Evolutionary conservation across 805 yeast genomes (phyloP).

Genomic region (Kazachstania kunashirensis): DNA sequence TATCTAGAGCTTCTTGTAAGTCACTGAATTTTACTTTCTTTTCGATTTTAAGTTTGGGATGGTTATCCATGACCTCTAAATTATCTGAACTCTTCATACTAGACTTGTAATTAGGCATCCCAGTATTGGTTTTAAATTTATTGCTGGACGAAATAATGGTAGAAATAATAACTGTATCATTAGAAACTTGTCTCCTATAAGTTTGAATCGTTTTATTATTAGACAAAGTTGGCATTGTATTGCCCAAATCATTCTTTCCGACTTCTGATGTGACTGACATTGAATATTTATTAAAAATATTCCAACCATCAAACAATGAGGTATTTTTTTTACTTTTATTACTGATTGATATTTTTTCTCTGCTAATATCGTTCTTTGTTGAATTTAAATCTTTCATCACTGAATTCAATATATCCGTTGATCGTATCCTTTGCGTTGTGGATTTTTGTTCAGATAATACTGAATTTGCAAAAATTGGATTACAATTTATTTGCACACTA

Average conservation of each 20-base stretch:
- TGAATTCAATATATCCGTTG: constrained; percentile 10
- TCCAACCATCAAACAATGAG: constrained; percentile 17
- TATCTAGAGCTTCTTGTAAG: constrained; percentile 24
- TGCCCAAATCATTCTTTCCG: background rate
- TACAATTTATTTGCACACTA: constrained; percentile 2
- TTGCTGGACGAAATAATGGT: constrained; percentile 3
- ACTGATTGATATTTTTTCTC: background rate
- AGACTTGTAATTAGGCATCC: too few relatives aligned
- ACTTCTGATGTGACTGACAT: constrained; percentile 5
- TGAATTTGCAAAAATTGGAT: constrained; percentile 3
- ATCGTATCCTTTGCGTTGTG: constrained; percentile 2
- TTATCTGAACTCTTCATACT: too few relatives aligned
- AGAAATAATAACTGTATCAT: constrained; percentile 4
- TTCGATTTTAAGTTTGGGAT: constrained; percentile 13
- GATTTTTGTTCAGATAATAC: background rate
- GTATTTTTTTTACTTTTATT: background rate
- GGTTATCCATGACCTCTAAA: background rate
- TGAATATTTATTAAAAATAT: constrained; percentile 9
- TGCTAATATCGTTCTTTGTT: too few relatives aligned
- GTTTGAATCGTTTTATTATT: constrained; percentile 1
- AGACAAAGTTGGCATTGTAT: background rate
- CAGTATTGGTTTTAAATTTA: background rate
- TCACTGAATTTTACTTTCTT: constrained; percentile 18
- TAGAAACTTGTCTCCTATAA: constrained; percentile 1
- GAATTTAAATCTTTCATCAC: constrained; percentile 1